These are phyloP conservation scores for Asterophora lycoperdoides DNA, from an alignment of 768 basidiomycete species.

Conservation along the genomic window DNA sequence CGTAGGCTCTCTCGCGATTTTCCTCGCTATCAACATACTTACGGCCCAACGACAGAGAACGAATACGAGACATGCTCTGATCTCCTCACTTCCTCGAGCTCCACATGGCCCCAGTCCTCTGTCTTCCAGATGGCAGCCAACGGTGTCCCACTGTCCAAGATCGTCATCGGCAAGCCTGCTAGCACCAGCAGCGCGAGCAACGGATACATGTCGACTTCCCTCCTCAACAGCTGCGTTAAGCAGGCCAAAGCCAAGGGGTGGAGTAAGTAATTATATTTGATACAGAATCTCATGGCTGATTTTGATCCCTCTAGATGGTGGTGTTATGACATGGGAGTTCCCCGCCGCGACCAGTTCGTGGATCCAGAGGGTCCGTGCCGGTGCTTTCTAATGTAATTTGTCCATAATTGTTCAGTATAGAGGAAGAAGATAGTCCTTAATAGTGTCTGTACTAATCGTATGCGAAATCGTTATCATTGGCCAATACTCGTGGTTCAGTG, in stretches of 20 bases:
- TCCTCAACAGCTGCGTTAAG: conserved; percentile 46
- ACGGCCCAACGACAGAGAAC: conserved; percentile 43
- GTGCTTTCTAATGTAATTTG: conserved; percentile 25
- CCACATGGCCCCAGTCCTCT: conserved; percentile 55
- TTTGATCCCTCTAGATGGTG: conserved; percentile 19
- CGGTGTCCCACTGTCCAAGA: conserved; percentile 55
- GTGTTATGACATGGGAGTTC: conserved; percentile 34
- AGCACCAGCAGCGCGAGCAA: conserved; percentile 44
- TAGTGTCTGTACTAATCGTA: background rate
- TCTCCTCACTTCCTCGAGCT: conserved; percentile 54
- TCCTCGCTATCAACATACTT: background rate
- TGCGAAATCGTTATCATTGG: background rate
- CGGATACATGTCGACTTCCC: conserved; percentile 49
- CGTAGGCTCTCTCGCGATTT: conserved; percentile 24
- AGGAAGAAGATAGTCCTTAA: background rate
- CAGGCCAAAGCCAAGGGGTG: conserved; percentile 51
- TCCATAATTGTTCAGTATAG: background rate
- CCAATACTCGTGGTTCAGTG: background rate
- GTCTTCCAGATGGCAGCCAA: conserved; percentile 53
- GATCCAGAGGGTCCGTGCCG: conserved; percentile 37
- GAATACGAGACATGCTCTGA: conserved; percentile 61
- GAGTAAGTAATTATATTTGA: conserved; percentile 36
- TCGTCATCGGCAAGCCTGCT: conserved; percentile 73
- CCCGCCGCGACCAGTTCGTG: conserved; percentile 37
- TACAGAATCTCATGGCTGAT: background rate